Base-by-base conservation (phyloP, 2,329 filamentous ascomycete species). In the Xylaria sp. region DNA sequence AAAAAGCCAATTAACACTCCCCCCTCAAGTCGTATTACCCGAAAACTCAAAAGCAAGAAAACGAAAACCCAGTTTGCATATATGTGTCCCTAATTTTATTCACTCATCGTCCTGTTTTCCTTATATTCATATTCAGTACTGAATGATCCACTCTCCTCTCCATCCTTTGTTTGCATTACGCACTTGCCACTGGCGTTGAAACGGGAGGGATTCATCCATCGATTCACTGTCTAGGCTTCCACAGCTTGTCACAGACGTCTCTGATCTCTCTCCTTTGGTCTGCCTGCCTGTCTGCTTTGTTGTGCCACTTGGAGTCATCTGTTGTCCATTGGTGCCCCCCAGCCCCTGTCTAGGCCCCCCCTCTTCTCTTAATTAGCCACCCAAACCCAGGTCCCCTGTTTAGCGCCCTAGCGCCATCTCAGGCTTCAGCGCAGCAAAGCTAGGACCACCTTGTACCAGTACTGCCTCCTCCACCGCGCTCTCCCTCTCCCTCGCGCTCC, bases 171-270 rank as follows among this genome's bases (percentile, higher is more conserved):
- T 68, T 70, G 68, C 52, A 70, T 74, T 74, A 61, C 73, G 71
- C 74, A 73, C 74, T 76, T 76, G 76, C 76, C 76, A 75, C 71
- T 61, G 69, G 63, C 68, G 71, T 73, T 76, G 72, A 70, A 73
- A 69, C 61, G 51, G 65, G 46, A 65, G 74, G 72, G 72, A 76
- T 73, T 74, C 75, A 74, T 76, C 75, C 69, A 63, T 68, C 64
- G 56, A 55, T 74, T 71, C 71, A 76, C 51, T 48, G 44, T 73
- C 71, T 67, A 78, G 76, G 75, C 76, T 78, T 70, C 76, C 56
- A 57, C 55, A 65, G 71, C 65, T 69, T 69, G 70, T 74, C 68
- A 71, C 72, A 50, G 32, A 20, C 52, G 28, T 46, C 55, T 18
- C 37, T 55, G 59, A 59, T 66, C 66, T 66, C 57, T 70, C 62